Conservation (phyloP, 2,329 filamentous ascomycete species). For the Trichoderma koningiopsis region DNA sequence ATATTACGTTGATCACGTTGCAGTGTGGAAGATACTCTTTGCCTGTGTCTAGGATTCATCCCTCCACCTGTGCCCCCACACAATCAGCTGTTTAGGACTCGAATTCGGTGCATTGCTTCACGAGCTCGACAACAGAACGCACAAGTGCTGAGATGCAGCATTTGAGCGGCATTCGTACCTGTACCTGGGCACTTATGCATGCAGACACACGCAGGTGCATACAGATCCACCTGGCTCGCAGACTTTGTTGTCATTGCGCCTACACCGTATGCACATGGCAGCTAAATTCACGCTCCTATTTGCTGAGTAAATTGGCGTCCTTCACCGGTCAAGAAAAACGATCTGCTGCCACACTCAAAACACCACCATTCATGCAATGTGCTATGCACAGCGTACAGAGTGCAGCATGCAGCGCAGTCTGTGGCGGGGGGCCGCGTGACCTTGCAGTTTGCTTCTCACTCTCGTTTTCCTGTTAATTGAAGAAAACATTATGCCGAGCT, state of each 20-base stretch:
- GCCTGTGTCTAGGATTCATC: neutral
- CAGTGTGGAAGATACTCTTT: neutral
- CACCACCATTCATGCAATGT: neutral
- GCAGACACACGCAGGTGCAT: neutral
- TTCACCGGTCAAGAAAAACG: conserved; percentile 19
- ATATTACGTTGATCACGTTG: conserved; percentile 3
- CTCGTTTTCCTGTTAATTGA: neutral
- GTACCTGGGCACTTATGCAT: conserved; percentile 6
- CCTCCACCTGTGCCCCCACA: neutral
- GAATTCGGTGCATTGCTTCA: neutral
- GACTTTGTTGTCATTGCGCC: conserved; percentile 12
- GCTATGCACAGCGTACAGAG: neutral
- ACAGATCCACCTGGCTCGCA: conserved; percentile 1
- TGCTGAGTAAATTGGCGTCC: conserved; percentile 14
- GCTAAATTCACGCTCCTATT: conserved; percentile 8
- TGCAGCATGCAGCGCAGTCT: neutral
- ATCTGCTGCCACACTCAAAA: neutral
- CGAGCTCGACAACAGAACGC: neutral
- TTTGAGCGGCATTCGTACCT: neutral
- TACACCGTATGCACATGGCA: conserved; percentile 2
- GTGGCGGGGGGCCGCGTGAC: conserved; percentile 7
- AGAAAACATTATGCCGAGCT: neutral
- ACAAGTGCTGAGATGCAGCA: neutral
- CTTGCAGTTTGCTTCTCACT: neutral
- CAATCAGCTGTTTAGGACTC: neutral